A percentile compares a stretch with the other conserved stretches of the same genome.
These are phyloP conservation scores for Trypanosoma mega DNA, from an alignment of 208 protist genomes.

Conservation along the genomic window DNA sequence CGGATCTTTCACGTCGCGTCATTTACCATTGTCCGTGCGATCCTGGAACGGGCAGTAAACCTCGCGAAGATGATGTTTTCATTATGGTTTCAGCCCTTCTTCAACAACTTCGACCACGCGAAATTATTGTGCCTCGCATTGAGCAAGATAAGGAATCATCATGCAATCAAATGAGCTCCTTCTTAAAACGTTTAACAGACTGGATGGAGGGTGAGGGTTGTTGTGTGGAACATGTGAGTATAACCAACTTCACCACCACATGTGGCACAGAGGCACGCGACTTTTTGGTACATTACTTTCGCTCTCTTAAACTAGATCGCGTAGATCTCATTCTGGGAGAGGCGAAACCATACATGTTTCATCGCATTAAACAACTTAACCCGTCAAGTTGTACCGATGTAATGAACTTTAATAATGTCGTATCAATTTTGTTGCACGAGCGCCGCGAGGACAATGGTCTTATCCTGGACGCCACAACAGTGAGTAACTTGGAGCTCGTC, in stretches of 20 bases:
- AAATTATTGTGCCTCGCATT: slow-evolving; percentile 61
- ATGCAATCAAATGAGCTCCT: too few species aligned
- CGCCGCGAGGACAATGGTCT: slow-evolving; percentile 61
- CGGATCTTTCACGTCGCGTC: slow-evolving; percentile 78
- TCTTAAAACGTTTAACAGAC: slow-evolving; percentile 25
- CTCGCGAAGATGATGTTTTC: slow-evolving; percentile 19
- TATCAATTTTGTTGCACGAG: slow-evolving; percentile 42
- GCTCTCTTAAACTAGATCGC: slow-evolving; percentile 32
- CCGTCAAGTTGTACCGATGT: background rate
- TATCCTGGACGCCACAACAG: slow-evolving; percentile 62
- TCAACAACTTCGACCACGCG: slow-evolving; percentile 74
- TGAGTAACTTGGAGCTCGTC: slow-evolving; percentile 80
- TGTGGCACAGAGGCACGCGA: slow-evolving; percentile 13
- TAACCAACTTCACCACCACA: background rate
- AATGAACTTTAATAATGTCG: background rate
- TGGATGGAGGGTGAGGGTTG: slow-evolving; percentile 71
- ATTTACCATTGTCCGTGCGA: slow-evolving; percentile 63
- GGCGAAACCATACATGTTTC: slow-evolving; percentile 48
- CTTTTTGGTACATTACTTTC: slow-evolving; percentile 55
- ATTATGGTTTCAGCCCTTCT: slow-evolving; percentile 44
- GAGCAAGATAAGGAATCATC: background rate
- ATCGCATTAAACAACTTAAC: slow-evolving; percentile 26
- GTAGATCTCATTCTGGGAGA: slow-evolving; percentile 47
- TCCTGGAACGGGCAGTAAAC: background rate
- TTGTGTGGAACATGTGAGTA: slow-evolving; percentile 34